These are phyloP conservation scores for Fonsecaea monophora DNA, from an alignment of 2,329 filamentous ascomycete genomes.

Conservation along the genomic window DNA sequence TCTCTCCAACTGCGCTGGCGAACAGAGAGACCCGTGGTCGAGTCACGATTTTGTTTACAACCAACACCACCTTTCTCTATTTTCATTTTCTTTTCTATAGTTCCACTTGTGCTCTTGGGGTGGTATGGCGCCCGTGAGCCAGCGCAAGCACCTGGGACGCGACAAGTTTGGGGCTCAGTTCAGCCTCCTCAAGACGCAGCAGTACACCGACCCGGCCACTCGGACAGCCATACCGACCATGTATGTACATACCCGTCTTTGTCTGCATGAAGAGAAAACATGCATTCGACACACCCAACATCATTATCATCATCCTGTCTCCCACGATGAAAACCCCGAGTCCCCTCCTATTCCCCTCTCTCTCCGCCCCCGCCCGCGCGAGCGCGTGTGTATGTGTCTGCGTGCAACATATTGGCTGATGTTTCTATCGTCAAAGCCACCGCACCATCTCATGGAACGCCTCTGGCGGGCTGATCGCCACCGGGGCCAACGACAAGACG, in stretches of 20 bases:
- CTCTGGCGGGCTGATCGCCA: slow-evolving; percentile 80
- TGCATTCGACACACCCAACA: slow-evolving; percentile 5
- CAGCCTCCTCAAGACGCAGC: slow-evolving; percentile 70
- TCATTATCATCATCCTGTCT: neutral
- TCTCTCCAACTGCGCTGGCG: too few relatives aligned
- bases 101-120: neutral
- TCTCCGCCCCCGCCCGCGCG: too few relatives aligned
- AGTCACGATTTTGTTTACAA: too few relatives aligned
- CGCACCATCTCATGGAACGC: slow-evolving; percentile 90
- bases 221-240: slow-evolving; percentile 63
- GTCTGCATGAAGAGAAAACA: slow-evolving; percentile 1
- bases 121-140: slow-evolving; percentile 35
- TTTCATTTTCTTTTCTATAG: too few relatives aligned
- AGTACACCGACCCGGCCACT: slow-evolving; percentile 69
- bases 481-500: slow-evolving; percentile 84
- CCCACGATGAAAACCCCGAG: neutral
- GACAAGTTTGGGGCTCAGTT: slow-evolving; percentile 73
- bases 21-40: too few relatives aligned
- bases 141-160: slow-evolving; percentile 61
- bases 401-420: slow-evolving; percentile 37
- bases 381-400: too few relatives aligned
- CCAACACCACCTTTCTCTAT: too few relatives aligned
- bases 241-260: slow-evolving; percentile 54
- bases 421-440: slow-evolving; percentile 57
- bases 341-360: neutral